A percentile compares a stretch with the other conserved stretches of the same genome.
Conservation (phyloP, 345 rosid species). For the Dovyalis caffra region DNA sequence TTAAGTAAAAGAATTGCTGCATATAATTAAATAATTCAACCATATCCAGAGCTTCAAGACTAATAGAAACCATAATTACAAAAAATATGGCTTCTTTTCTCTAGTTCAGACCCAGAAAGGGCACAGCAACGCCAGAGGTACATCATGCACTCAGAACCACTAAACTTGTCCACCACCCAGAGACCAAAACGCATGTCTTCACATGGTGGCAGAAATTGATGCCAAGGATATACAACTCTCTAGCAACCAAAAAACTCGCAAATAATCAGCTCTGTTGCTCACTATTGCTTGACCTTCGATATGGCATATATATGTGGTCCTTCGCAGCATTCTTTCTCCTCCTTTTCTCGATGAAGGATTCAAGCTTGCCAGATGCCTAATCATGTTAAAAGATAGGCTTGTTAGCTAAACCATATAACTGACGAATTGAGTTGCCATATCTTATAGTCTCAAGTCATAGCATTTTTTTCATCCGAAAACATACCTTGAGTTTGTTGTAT, state of each 20-base stretch:
- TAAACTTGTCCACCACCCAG: not conserved
- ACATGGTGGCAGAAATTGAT: not conserved
- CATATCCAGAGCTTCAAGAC: not conserved
- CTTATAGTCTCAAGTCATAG: not conserved
- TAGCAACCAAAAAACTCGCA: not conserved
- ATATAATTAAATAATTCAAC: not conserved
- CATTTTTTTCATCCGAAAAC: not conserved
- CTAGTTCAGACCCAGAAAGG: not conserved
- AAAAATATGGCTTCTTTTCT: not conserved
- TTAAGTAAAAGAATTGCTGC: not conserved
- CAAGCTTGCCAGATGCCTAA: slow-evolving; percentile 80
- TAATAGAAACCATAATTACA: not conserved
- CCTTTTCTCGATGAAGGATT: slow-evolving; percentile 70
- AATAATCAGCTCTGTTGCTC: slow-evolving; percentile 32
- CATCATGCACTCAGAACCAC: too few relatives aligned
- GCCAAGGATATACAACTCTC: not conserved
- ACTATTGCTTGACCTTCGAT: slow-evolving; percentile 44
- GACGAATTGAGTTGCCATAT: not conserved
- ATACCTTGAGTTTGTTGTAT: slow-evolving; percentile 74
- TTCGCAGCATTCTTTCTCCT: slow-evolving; percentile 91
- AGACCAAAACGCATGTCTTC: not conserved
- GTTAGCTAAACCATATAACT: slow-evolving; percentile 5
- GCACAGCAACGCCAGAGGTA: not conserved
- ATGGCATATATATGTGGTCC: slow-evolving; percentile 85
- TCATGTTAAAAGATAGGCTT: slow-evolving; percentile 17